phyloP scores from a whole-genome alignment of 2,329 filamentous ascomycete genomes.

The Madurella mycetomatis region DNA sequence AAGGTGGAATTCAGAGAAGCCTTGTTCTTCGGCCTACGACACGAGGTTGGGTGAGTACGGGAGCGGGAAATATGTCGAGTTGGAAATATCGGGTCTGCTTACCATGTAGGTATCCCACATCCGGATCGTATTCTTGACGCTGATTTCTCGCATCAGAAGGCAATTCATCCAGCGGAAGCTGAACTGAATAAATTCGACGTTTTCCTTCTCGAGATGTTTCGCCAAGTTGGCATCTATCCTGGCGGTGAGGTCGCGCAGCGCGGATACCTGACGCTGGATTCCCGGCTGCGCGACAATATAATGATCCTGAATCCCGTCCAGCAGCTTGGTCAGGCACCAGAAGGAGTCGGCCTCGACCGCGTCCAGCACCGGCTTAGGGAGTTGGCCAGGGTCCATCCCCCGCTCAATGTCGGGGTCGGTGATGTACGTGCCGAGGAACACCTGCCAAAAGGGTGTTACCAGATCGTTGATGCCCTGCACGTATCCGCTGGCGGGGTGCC shows the following conservation, averaged over 20 bases:
- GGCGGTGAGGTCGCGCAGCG: conserved; percentile 82
- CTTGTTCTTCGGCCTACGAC: conserved; percentile 86
- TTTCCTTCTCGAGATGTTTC: conserved; percentile 83
- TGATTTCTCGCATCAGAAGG: conserved; percentile 94
- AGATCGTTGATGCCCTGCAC: conserved; percentile 98
- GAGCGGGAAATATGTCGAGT: not conserved
- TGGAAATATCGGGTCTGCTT: conserved; percentile 31
- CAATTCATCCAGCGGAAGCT: conserved; percentile 99
- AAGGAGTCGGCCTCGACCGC: conserved; percentile 97
- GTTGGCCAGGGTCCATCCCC: conserved; percentile 93
- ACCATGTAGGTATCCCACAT: conserved; percentile 99
- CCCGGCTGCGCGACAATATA: conserved; percentile 98
- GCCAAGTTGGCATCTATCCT: conserved; percentile 81
- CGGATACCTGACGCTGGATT: conserved; percentile 88
- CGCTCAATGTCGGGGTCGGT: conserved; percentile 88
- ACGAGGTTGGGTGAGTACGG: not conserved
- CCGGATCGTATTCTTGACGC: conserved; percentile 89
- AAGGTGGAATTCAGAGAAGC: conserved; percentile 95
- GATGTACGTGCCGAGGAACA: conserved; percentile 91
- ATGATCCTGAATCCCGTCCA: conserved; percentile 99
- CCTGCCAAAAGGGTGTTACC: conserved; percentile 96
- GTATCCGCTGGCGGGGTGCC: conserved; percentile 94
- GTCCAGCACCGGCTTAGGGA: conserved; percentile 85
- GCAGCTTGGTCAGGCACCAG: conserved; percentile 94
- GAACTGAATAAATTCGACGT: conserved; percentile 98